These are phyloP conservation scores for Radiomyces spectabilis DNA, from an alignment of 192 early-diverging fungal genomes.

Conservation along the genomic window DNA sequence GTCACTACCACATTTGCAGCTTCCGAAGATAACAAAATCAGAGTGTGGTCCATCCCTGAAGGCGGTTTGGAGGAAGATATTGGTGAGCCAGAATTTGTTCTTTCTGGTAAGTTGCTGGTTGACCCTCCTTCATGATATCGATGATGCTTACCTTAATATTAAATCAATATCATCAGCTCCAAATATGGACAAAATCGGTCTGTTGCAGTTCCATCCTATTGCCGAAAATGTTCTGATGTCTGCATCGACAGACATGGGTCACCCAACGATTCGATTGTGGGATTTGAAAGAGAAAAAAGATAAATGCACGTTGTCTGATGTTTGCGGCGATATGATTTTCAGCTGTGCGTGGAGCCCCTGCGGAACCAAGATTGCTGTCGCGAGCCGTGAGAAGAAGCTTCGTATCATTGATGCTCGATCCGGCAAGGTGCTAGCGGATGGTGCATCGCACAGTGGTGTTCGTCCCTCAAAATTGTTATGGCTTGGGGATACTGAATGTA, in stretches of 20 bases:
- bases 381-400: slow-evolving; percentile 61
- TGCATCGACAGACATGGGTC: slow-evolving; percentile 47
- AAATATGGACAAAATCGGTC: slow-evolving; percentile 41
- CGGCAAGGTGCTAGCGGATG: slow-evolving; percentile 49
- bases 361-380: slow-evolving; percentile 60
- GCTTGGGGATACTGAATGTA: slow-evolving; percentile 44
- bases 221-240: slow-evolving; percentile 51
- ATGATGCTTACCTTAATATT: background rate
- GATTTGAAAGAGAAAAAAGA: slow-evolving; percentile 36
- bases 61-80: slow-evolving; percentile 49
- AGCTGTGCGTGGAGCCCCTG: slow-evolving; percentile 51
- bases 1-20: no score
- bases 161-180: background rate
- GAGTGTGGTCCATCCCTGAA: slow-evolving; percentile 45
- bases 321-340: slow-evolving; percentile 27
- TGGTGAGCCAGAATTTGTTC: slow-evolving; percentile 17
- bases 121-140: no score
- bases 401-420: slow-evolving; percentile 55
- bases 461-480: slow-evolving; percentile 61
- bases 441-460: slow-evolving; percentile 58
- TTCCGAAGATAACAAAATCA: slow-evolving; percentile 58
- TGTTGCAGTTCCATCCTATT: slow-evolving; percentile 52
- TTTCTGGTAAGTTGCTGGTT: slow-evolving; percentile 20
- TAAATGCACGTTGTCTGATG: slow-evolving; percentile 20
- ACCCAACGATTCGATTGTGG: slow-evolving; percentile 48